These are phyloP conservation scores for Starmerella floris DNA, from an alignment of 805 yeast species.

Conservation along the genomic window DNA sequence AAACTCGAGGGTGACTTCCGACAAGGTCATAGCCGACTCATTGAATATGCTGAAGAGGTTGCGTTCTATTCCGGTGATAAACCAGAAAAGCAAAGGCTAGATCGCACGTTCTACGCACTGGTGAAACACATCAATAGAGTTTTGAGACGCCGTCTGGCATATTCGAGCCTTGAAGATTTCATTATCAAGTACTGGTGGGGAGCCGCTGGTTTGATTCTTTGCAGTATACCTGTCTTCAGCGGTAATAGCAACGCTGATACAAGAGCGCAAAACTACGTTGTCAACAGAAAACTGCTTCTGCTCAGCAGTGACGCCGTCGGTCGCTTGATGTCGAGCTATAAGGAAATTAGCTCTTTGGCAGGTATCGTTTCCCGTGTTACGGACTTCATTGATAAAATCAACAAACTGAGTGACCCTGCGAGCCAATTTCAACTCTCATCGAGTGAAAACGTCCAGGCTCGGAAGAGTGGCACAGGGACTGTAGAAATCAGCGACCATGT, in stretches of 20 bases:
- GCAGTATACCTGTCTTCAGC: constrained; percentile 78
- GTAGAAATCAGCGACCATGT: constrained; percentile 38
- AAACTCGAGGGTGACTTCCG: constrained; percentile 75
- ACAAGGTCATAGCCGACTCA: constrained; percentile 67
- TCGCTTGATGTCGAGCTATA: constrained; percentile 69
- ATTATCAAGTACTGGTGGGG: constrained; percentile 91
- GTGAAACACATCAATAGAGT: constrained; percentile 67
- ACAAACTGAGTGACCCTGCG: constrained; percentile 29
- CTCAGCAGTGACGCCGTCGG: constrained; percentile 84
- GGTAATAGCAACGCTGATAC: constrained; percentile 19
- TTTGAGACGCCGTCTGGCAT: constrained; percentile 56
- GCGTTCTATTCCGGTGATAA: constrained; percentile 73
- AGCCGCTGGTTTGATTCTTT: constrained; percentile 77
- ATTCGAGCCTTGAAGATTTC: constrained; percentile 76
- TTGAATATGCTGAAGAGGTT: constrained; percentile 69
- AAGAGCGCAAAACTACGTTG: constrained; percentile 40
- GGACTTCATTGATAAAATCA: constrained; percentile 52
- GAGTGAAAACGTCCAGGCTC: background rate
- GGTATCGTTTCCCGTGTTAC: constrained; percentile 71
- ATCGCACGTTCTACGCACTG: constrained; percentile 65
- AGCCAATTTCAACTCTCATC: background rate
- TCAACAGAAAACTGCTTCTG: constrained; percentile 70
- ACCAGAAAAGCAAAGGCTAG: constrained; percentile 64
- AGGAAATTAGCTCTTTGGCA: constrained; percentile 65
- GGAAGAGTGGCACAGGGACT: constrained; percentile 2